These are phyloP conservation scores for Salix brachista DNA, from an alignment of 345 rosid genomes.

Conservation along the genomic window DNA sequence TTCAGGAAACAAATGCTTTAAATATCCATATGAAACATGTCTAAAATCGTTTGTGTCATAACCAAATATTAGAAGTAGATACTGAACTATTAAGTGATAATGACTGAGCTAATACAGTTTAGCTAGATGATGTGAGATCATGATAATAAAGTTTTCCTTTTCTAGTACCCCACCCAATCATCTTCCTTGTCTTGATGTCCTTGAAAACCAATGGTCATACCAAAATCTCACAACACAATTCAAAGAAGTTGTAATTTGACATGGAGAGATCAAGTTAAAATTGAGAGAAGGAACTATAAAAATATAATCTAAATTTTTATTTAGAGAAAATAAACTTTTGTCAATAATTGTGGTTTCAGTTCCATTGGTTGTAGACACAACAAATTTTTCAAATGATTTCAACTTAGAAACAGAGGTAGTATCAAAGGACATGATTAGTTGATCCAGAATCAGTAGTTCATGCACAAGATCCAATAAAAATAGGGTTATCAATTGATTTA, in stretches of 20 bases:
- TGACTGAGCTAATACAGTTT: background rate
- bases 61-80: background rate
- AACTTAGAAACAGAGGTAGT: background rate
- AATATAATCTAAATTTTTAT: background rate
- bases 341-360: background rate
- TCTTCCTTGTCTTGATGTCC: constrained; percentile 2
- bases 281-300: background rate
- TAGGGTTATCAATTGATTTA: background rate
- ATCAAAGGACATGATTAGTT: constrained; percentile 3
- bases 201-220: constrained; percentile 1
- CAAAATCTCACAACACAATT: constrained; percentile 1
- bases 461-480: background rate
- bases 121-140: constrained; percentile 1
- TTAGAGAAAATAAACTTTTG: background rate
- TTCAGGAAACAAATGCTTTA: background rate
- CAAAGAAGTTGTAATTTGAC: background rate
- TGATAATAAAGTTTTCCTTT: background rate
- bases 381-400: background rate
- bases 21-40: constrained; percentile 2
- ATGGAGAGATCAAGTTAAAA: background rate
- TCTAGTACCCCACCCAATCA: background rate
- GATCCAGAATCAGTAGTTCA: constrained; percentile 1
- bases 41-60: background rate
- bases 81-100: background rate
- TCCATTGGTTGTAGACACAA: background rate